These are phyloP conservation scores for Meira nashicola DNA, from an alignment of 1,284 basidiomycete species.

Conservation along the genomic window DNA sequence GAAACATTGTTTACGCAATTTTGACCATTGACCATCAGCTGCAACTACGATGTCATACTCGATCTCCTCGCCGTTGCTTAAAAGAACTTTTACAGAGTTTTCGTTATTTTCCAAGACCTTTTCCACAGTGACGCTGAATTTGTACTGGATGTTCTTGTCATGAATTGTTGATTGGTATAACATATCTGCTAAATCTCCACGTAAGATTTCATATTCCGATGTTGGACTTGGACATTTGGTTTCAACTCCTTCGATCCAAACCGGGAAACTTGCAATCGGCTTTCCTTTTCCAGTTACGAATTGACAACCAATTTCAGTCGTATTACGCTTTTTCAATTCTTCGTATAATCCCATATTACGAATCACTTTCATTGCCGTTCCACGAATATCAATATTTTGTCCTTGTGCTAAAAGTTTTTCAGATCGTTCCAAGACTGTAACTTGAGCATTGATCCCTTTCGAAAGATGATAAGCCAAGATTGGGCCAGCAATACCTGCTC, in stretches of 20 bases:
- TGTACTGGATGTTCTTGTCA: conserved; percentile 16
- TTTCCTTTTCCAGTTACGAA: conserved; percentile 36
- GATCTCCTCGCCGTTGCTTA: conserved; percentile 17
- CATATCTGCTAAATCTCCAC: conserved; percentile 28
- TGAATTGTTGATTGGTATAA: conserved; percentile 20
- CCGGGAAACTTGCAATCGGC: conserved; percentile 29
- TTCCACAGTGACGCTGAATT: conserved; percentile 20
- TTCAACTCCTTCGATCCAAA: conserved; percentile 12
- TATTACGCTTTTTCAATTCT: conserved; percentile 30
- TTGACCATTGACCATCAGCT: conserved; percentile 36
- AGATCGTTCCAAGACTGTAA: conserved; percentile 52
- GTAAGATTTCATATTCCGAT: conserved; percentile 28
- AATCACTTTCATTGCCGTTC: conserved; percentile 41
- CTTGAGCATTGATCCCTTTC: conserved; percentile 27
- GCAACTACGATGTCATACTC: conserved; percentile 28
- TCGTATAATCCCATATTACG: conserved; percentile 46
- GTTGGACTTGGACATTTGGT: conserved; percentile 12
- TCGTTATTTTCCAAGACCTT: conserved; percentile 15
- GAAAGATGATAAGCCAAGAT: conserved; percentile 46
- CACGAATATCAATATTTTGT: conserved; percentile 52
- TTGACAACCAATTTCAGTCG: conserved; percentile 45
- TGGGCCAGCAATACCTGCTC: conserved; percentile 53
- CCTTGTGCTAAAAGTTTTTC: conserved; percentile 39
- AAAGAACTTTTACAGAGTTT: conserved; percentile 15
- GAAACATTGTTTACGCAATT: conserved; percentile 24